phyloP scores from a whole-genome alignment of 2,329 filamentous ascomycete species.

The Laburnicola sp. region DNA sequence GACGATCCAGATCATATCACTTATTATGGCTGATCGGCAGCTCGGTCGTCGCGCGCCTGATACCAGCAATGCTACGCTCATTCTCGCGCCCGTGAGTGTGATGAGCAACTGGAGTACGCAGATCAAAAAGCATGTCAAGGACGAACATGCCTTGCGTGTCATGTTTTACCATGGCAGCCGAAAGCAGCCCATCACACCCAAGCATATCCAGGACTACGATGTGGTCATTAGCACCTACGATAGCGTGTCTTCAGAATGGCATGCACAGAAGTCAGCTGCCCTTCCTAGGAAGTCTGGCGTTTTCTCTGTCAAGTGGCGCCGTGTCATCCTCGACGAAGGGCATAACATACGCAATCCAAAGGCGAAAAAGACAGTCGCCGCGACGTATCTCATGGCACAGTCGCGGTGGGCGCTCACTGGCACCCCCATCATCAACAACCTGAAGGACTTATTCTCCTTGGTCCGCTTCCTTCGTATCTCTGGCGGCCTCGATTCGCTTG shows the following conservation, averaged over 20 bases:
- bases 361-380: constrained; percentile 26
- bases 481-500: constrained; percentile 72
- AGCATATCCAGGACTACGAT: constrained; percentile 6
- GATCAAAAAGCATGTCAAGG: constrained; percentile 12
- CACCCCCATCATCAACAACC: constrained; percentile 56
- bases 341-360: constrained; percentile 2
- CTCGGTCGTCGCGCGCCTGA: background rate
- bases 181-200: constrained; percentile 6
- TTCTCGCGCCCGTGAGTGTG: constrained; percentile 20
- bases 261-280: background rate
- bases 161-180: background rate
- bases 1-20: constrained; percentile 18
- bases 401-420: constrained; percentile 50
- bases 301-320: constrained; percentile 26
- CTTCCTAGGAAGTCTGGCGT: constrained; percentile 9
- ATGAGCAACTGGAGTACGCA: constrained; percentile 25
- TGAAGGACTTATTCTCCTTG: constrained; percentile 57
- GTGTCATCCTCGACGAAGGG: constrained; percentile 28
- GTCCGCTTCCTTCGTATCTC: constrained; percentile 61
- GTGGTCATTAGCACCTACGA: constrained; percentile 26
- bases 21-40: constrained; percentile 11
- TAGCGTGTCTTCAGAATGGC: constrained; percentile 14
- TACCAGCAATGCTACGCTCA: constrained; percentile 20
- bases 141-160: background rate
- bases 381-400: constrained; percentile 46